Conservation (phyloP, 768 basidiomycete species). For the Naematelia aurantialba region DNA sequence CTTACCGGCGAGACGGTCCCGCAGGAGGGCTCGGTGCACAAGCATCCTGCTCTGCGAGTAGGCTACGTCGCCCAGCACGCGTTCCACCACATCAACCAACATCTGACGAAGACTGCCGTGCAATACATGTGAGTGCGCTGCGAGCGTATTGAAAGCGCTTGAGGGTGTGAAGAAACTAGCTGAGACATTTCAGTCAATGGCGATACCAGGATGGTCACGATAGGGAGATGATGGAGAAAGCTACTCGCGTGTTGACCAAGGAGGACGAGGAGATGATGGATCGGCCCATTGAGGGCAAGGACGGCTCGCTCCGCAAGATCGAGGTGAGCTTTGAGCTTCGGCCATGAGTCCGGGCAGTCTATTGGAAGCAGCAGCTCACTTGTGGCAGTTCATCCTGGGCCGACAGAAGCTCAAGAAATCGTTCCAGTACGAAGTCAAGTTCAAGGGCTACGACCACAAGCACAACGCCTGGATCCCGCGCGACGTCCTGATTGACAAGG, state of each 20-base stretch:
- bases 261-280: slow-evolving; percentile 77
- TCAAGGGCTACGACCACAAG: slow-evolving; percentile 51
- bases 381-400: slow-evolving; percentile 65
- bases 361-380: not conserved
- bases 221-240: slow-evolving; percentile 87
- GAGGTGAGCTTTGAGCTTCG: slow-evolving; percentile 57
- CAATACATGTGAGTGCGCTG: slow-evolving; percentile 65
- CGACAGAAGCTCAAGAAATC: slow-evolving; percentile 96
- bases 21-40: slow-evolving; percentile 86
- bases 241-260: slow-evolving; percentile 79
- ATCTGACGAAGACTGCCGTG: slow-evolving; percentile 93
- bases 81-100: slow-evolving; percentile 79
- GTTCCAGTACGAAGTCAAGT: slow-evolving; percentile 76
- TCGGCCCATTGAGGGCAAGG: slow-evolving; percentile 82
- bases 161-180: not conserved
- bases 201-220: slow-evolving; percentile 98
- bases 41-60: slow-evolving; percentile 87
- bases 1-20: slow-evolving; percentile 88
- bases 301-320: slow-evolving; percentile 83
- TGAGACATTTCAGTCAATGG: slow-evolving; percentile 62
- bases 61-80: slow-evolving; percentile 98
- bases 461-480: slow-evolving; percentile 90
- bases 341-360: too few relatives aligned
- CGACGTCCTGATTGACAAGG: slow-evolving; percentile 77
- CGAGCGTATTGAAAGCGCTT: not conserved